Conservation (phyloP, 176 grass and related monocot genomes). For the Oryza officinalis region DNA sequence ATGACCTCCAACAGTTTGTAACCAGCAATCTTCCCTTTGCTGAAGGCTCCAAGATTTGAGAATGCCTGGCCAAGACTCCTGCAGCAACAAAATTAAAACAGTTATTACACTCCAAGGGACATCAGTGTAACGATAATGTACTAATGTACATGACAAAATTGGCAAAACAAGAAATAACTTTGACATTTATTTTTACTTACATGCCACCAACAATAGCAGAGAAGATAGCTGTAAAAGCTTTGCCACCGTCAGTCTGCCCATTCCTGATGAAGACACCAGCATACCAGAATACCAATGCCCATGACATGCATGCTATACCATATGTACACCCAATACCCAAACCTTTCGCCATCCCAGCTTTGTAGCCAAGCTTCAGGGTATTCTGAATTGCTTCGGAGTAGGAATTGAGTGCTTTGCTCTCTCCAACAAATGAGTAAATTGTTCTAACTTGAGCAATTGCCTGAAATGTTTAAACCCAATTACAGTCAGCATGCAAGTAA, state of each 20-base stretch:
- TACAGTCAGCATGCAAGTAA: neutral
- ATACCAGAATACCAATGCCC: slow-evolving; percentile 98
- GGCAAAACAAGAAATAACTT: neutral
- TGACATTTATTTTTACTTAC: slow-evolving; percentile 44
- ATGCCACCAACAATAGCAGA: slow-evolving; percentile 95
- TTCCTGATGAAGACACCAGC: slow-evolving; percentile 95
- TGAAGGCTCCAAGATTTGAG: slow-evolving; percentile 96
- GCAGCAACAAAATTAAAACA: slow-evolving; percentile 27
- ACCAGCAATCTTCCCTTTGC: slow-evolving; percentile 96
- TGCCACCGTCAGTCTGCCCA: slow-evolving; percentile 88
- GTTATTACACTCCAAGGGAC: neutral
- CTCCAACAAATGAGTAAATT: slow-evolving; percentile 94
- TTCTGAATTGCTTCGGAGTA: slow-evolving; percentile 95
- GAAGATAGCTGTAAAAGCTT: slow-evolving; percentile 96
- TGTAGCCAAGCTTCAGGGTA: slow-evolving; percentile 93
- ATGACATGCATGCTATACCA: slow-evolving; percentile 97
- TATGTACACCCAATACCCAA: slow-evolving; percentile 97
- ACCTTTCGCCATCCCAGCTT: slow-evolving; percentile 98
- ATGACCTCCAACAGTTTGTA: slow-evolving; percentile 95
- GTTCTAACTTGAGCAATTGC: slow-evolving; percentile 97
- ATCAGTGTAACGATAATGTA: neutral
- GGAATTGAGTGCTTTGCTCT: slow-evolving; percentile 88
- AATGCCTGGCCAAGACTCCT: slow-evolving; percentile 99
- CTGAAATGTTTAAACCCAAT: slow-evolving; percentile 35
- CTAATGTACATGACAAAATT: neutral